Evolutionary conservation across 1,284 basidiomycete genomes (phyloP).

Genomic region (Mycena citricolor): DNA sequence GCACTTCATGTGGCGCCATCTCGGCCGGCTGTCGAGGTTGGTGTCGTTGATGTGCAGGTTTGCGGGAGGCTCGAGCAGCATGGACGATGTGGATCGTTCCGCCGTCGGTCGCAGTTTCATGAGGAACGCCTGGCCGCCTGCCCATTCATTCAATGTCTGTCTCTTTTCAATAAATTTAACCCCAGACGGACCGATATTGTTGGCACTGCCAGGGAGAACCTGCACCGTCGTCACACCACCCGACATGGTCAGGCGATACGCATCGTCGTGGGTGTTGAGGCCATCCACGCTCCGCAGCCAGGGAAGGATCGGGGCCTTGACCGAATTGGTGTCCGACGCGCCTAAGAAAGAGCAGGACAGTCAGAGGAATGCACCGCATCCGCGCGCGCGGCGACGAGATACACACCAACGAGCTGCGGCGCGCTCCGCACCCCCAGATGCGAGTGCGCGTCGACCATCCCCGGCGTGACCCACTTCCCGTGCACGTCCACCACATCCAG

Average conservation of each 20-base stretch:
- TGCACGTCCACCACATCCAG: background rate
- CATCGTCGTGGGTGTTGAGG: slow-evolving; percentile 29
- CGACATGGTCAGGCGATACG: slow-evolving; percentile 24
- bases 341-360: slow-evolving; percentile 28
- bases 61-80: slow-evolving; percentile 42
- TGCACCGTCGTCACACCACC: slow-evolving; percentile 29
- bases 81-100: slow-evolving; percentile 40
- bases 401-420: slow-evolving; percentile 35
- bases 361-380: too few relatives aligned
- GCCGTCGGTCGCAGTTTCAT: slow-evolving; percentile 46
- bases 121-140: slow-evolving; percentile 51
- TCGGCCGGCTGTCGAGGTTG: slow-evolving; percentile 28
- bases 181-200: slow-evolving; percentile 43
- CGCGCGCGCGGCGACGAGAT: slow-evolving; percentile 31
- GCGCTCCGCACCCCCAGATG: slow-evolving; percentile 56
- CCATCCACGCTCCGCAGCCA: slow-evolving; percentile 27
- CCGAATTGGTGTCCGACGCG: slow-evolving; percentile 35
- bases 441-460: slow-evolving; percentile 60
- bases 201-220: slow-evolving; percentile 33
- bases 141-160: background rate
- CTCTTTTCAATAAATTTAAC: background rate
- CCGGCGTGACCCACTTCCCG: slow-evolving; percentile 4
- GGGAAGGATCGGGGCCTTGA: slow-evolving; percentile 41
- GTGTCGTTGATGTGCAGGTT: slow-evolving; percentile 24
- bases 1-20: slow-evolving; percentile 42